phyloP scores from a whole-genome alignment of 1,139 yeast genomes.

The Blastobotrys illinoisensis region DNA sequence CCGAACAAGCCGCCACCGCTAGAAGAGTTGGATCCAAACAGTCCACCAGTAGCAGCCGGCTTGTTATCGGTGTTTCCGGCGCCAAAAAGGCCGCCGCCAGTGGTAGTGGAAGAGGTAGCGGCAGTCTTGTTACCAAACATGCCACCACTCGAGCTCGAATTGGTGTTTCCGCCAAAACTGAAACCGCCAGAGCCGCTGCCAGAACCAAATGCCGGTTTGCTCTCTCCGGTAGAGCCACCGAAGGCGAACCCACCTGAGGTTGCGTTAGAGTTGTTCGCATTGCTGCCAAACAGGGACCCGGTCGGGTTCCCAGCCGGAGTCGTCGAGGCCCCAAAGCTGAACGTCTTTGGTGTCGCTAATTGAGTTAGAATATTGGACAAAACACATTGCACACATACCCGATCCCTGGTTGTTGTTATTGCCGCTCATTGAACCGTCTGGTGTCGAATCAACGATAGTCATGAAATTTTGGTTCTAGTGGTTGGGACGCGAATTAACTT shows the following conservation, averaged over 20 bases:
- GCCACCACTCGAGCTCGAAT: conserved; percentile 2
- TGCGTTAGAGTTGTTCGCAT: neutral
- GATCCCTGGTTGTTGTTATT: conserved; percentile 12
- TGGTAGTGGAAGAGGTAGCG: conserved; percentile 7
- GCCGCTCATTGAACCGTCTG: neutral
- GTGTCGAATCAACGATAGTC: neutral
- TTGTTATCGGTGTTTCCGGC: neutral
- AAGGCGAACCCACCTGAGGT: neutral
- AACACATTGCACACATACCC: conserved; percentile 7
- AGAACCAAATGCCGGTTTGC: neutral
- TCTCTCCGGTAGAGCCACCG: neutral
- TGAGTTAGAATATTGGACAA: neutral
- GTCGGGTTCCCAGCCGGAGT: conserved; percentile 14
- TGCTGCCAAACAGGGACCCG: neutral
- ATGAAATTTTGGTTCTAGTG: neutral
- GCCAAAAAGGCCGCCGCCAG: conserved; percentile 5
- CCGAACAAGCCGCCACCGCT: conserved; percentile 14
- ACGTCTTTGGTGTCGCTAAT: conserved; percentile 9
- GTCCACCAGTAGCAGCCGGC: conserved; percentile 7
- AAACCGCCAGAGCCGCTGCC: conserved; percentile 1
- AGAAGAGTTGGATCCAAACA: neutral
- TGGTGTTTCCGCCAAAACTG: conserved; percentile 4
- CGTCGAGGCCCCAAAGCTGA: conserved; percentile 11
- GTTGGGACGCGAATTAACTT: neutral
- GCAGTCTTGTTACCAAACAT: conserved; percentile 2